phyloP scores from a whole-genome alignment of 192 early-diverging fungal genomes.

The Pilobolus umbonatus region DNA sequence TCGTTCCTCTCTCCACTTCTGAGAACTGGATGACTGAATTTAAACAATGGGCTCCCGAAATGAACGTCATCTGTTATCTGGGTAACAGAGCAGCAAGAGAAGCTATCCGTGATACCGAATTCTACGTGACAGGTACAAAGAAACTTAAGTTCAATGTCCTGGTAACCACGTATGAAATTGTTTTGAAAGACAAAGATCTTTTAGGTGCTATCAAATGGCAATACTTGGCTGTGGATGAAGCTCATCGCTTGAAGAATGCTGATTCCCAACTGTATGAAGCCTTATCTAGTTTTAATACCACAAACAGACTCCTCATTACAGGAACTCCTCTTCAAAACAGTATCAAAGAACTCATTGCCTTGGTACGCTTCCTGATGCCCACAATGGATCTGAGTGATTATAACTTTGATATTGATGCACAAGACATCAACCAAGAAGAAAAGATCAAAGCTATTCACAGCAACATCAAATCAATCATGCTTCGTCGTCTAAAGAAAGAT shows the following conservation, averaged over 20 bases:
- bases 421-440: constrained; percentile 65
- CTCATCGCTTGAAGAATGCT: constrained; percentile 95
- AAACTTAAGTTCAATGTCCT: constrained; percentile 86
- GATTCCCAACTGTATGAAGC: constrained; percentile 94
- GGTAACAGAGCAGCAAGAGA: constrained; percentile 78
- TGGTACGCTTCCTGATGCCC: constrained; percentile 94
- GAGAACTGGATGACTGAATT: constrained; percentile 96
- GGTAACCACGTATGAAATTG: constrained; percentile 93
- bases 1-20: constrained; percentile 94
- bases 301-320: constrained; percentile 91
- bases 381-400: constrained; percentile 76
- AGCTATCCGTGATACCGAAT: constrained; percentile 93
- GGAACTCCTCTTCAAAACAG: constrained; percentile 99
- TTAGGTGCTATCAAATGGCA: constrained; percentile 86
- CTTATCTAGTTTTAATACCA: constrained; percentile 79
- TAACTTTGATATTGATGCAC: constrained; percentile 74
- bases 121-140: constrained; percentile 59
- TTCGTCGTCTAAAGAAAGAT: constrained; percentile 95
- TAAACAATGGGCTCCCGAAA: constrained; percentile 88
- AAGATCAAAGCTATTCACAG: constrained; percentile 86
- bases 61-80: constrained; percentile 89
- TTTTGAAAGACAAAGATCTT: constrained; percentile 83
- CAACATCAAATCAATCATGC: constrained; percentile 83
- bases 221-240: constrained; percentile 95
- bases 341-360: constrained; percentile 86